Conservation (phyloP, 805 yeast genomes). For the Lachancea mirantina region DNA sequence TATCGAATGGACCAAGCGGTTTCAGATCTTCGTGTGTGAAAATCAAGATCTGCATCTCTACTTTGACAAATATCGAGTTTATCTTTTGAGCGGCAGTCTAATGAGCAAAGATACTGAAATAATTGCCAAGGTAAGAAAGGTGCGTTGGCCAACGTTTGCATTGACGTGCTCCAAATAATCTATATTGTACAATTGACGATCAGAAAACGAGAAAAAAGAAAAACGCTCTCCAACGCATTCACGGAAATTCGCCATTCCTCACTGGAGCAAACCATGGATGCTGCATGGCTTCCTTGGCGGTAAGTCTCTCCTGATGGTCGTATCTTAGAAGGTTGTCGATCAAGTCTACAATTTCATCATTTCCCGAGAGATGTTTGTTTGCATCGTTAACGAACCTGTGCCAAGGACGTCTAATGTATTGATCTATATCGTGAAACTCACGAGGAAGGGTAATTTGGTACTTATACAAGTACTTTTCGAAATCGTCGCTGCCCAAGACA, state of each 20-base stretch:
- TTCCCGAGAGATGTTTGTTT: constrained; percentile 56
- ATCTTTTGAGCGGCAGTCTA: constrained; percentile 16
- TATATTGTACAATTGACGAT: constrained; percentile 38
- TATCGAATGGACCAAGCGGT: neutral
- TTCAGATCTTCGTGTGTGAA: neutral
- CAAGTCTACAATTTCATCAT: constrained; percentile 70
- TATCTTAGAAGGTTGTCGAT: constrained; percentile 72
- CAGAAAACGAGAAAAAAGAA: constrained; percentile 11
- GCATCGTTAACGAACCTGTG: constrained; percentile 59
- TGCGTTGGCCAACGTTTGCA: constrained; percentile 12
- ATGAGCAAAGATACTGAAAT: constrained; percentile 15
- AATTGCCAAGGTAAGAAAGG: constrained; percentile 14
- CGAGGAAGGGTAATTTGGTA: constrained; percentile 64
- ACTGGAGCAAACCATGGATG: constrained; percentile 41
- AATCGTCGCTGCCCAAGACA: constrained; percentile 78
- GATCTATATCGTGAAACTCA: constrained; percentile 73
- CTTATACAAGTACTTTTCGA: constrained; percentile 59
- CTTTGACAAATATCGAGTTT: constrained; percentile 6
- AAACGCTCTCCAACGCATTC: no score
- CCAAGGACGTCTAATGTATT: constrained; percentile 84
- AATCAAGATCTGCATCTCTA: neutral
- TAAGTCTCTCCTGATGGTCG: constrained; percentile 82
- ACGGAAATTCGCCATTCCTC: constrained; percentile 9
- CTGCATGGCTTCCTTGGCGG: constrained; percentile 82
- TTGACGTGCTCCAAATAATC: neutral